phyloP scores from a whole-genome alignment of 306 rosid genomes.

The Quercus gilva region DNA sequence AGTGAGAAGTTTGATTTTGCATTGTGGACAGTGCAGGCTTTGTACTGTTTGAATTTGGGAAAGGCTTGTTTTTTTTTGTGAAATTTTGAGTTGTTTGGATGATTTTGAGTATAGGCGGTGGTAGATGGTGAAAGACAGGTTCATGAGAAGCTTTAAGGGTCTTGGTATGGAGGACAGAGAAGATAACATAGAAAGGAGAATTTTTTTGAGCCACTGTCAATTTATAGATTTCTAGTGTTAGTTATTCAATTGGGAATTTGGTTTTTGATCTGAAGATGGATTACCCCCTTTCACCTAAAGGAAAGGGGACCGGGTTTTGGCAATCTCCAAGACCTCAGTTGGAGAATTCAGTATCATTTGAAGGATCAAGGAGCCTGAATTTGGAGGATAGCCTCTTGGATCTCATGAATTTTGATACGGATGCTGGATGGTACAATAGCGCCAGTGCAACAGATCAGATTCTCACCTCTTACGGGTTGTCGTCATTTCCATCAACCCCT shows the following conservation, averaged over 20 bases:
- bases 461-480: constrained; percentile 31
- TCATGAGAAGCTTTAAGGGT: not conserved
- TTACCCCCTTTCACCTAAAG: constrained; percentile 42
- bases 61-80: not conserved
- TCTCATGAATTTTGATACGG: constrained; percentile 60
- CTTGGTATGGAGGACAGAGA: not conserved
- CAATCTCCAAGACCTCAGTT: constrained; percentile 37
- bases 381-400: constrained; percentile 61
- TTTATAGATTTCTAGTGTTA: constrained; percentile 24
- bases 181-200: constrained; percentile 12
- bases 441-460: constrained; percentile 50
- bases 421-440: constrained; percentile 54
- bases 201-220: constrained; percentile 1
- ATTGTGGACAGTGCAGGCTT: constrained; percentile 10
- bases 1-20: not conserved
- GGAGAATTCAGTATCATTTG: constrained; percentile 43
- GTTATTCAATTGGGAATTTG: constrained; percentile 4
- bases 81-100: not conserved
- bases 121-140: not conserved
- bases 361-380: constrained; percentile 35
- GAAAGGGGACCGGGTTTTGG: constrained; percentile 43
- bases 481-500: constrained; percentile 33
- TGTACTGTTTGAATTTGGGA: not conserved
- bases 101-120: not conserved
- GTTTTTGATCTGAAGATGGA: constrained; percentile 43